Evolutionary conservation across 2,329 filamentous ascomycete genomes (phyloP).

Genomic region (Neonectria coccinea): DNA sequence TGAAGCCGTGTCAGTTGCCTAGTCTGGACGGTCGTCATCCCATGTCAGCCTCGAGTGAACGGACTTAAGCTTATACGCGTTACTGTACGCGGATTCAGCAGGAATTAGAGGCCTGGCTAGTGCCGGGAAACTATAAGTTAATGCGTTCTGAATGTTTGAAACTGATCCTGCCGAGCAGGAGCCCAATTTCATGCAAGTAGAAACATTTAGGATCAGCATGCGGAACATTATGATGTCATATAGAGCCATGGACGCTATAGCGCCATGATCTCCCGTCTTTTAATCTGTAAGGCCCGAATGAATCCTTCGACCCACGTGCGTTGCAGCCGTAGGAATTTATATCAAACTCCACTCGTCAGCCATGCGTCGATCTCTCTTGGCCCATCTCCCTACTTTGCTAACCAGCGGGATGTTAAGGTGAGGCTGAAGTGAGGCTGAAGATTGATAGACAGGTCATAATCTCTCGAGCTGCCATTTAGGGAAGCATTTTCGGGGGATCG

Average conservation of each 20-base stretch:
- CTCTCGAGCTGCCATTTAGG: slow-evolving; percentile 3
- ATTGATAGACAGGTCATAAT: slow-evolving; percentile 21
- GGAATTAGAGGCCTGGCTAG: background rate
- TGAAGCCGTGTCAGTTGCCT: background rate
- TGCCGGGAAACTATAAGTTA: background rate
- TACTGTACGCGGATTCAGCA: background rate
- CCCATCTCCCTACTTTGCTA: background rate
- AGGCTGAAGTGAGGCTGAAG: background rate
- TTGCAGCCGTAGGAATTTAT: background rate
- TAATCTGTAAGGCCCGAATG: background rate
- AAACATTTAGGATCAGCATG: background rate
- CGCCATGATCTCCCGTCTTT: background rate
- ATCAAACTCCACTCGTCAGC: background rate
- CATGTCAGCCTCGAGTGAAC: background rate
- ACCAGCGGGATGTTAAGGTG: background rate
- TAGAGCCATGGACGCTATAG: background rate
- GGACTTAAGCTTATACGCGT: background rate
- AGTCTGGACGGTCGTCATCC: background rate
- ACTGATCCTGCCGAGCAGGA: background rate
- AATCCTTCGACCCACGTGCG: background rate
- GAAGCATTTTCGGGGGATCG: background rate
- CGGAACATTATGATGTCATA: slow-evolving; percentile 1
- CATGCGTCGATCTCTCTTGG: slow-evolving; percentile 27
- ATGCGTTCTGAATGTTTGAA: background rate
- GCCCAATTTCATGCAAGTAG: background rate